A percentile compares a stretch with the other conserved stretches of the same genome.
phyloP scores from a whole-genome alignment of 345 rosid species.

The Adansonia digitata region DNA sequence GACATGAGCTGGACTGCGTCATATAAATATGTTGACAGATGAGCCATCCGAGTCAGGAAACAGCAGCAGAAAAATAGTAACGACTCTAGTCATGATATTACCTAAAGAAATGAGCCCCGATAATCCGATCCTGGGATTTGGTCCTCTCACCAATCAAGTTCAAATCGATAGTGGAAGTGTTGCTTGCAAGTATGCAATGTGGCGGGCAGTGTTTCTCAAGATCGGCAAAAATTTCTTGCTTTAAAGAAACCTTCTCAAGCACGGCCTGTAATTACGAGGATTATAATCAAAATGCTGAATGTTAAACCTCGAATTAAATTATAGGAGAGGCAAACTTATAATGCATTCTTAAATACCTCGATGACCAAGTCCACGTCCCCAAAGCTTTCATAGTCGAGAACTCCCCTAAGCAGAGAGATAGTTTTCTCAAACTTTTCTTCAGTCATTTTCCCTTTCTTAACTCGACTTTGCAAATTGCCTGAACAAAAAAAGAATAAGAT shows the following conservation, averaged over 20 bases:
- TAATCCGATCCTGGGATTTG: constrained; percentile 69
- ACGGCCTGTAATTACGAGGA: constrained; percentile 75
- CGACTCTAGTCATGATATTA: constrained; percentile 21
- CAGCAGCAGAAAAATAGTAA: background rate
- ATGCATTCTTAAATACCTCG: constrained; percentile 50
- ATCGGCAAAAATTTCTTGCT: constrained; percentile 93
- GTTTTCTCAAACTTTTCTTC: constrained; percentile 79
- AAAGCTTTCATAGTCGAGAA: constrained; percentile 78
- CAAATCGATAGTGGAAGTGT: constrained; percentile 96
- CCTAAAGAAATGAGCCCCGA: constrained; percentile 99
- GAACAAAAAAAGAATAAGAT: constrained; percentile 15
- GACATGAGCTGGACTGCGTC: constrained; percentile 86
- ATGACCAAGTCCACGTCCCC: constrained; percentile 91
- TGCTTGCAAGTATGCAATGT: constrained; percentile 84
- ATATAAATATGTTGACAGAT: constrained; percentile 17
- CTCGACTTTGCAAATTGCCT: constrained; percentile 91
- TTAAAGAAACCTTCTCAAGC: constrained; percentile 76
- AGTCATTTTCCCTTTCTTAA: constrained; percentile 79
- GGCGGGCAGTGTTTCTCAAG: constrained; percentile 88
- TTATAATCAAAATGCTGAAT: constrained; percentile 21
- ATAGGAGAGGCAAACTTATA: background rate
- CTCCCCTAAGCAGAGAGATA: constrained; percentile 68
- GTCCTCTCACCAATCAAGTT: constrained; percentile 76
- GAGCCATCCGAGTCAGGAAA: background rate
- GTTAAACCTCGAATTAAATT: constrained; percentile 8